A percentile compares a stretch with the other conserved stretches of the same genome.
Evolutionary conservation across 345 rosid genomes (phyloP).

Genomic region (Ceriops tagal): DNA sequence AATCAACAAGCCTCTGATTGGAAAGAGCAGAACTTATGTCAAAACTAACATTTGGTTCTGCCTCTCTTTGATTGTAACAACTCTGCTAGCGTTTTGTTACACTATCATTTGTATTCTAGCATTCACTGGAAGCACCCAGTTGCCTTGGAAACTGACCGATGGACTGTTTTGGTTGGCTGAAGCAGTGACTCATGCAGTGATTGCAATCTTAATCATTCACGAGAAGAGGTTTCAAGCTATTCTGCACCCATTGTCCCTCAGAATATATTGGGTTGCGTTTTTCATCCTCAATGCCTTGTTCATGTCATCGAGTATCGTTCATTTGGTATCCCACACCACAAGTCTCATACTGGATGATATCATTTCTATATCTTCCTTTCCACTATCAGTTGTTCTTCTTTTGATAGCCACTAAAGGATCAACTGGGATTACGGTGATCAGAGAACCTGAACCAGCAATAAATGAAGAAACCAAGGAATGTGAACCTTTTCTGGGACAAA

Average conservation of each 20-base stretch:
- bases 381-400: conserved; percentile 51
- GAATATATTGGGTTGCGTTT: conserved; percentile 55
- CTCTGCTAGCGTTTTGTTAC: conserved; percentile 48
- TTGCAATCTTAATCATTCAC: conserved; percentile 61
- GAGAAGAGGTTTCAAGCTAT: conserved; percentile 62
- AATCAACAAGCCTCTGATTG: conserved; percentile 55
- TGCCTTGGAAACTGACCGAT: conserved; percentile 42
- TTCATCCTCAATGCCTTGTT: conserved; percentile 46
- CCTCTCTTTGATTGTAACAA: conserved; percentile 41
- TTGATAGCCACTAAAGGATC: conserved; percentile 58
- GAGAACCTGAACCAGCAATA: conserved; percentile 31
- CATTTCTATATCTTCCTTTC: conserved; percentile 46
- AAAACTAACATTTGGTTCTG: conserved; percentile 50
- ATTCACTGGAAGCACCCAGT: conserved; percentile 33
- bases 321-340: conserved; percentile 29
- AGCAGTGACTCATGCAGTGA: conserved; percentile 60
- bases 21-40: conserved; percentile 27
- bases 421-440: conserved; percentile 45
- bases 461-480: conserved; percentile 26
- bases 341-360: conserved; percentile 52
- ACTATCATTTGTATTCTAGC: conserved; percentile 42
- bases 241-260: conserved; percentile 56
- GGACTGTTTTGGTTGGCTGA: conserved; percentile 66
- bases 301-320: conserved; percentile 53
- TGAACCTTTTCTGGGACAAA: conserved; percentile 41